Conservation (phyloP, 768 basidiomycete species). For the Agaricus blazei region DNA sequence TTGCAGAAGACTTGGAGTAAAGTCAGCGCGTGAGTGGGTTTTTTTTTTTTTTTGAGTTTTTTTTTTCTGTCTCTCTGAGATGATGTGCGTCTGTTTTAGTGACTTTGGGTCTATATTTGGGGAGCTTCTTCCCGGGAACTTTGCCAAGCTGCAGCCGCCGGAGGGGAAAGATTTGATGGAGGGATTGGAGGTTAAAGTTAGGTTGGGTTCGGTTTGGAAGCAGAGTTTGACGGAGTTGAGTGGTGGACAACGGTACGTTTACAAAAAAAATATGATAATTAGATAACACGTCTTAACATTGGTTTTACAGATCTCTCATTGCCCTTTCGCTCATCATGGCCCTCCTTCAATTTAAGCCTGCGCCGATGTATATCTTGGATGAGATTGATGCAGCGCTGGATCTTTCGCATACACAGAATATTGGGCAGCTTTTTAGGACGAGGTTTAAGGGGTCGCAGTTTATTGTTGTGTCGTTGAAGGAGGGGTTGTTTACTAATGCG, state of each 20-base stretch:
- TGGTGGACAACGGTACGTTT: slow-evolving; percentile 86
- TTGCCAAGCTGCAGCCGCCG: slow-evolving; percentile 90
- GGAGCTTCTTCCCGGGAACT: slow-evolving; percentile 93
- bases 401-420: slow-evolving; percentile 94
- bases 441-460: slow-evolving; percentile 98
- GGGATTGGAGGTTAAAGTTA: slow-evolving; percentile 96
- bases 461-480: slow-evolving; percentile 95
- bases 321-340: slow-evolving; percentile 98
- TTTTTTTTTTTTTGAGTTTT: background rate
- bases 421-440: slow-evolving; percentile 95
- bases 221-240: slow-evolving; percentile 95
- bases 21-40: slow-evolving; percentile 72
- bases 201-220: slow-evolving; percentile 94
- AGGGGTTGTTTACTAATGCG: slow-evolving; percentile 95
- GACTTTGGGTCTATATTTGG: slow-evolving; percentile 97
- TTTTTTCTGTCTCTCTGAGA: background rate
- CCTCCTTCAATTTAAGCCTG: slow-evolving; percentile 97
- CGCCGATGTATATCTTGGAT: slow-evolving; percentile 98
- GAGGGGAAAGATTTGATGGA: slow-evolving; percentile 92
- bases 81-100: slow-evolving; percentile 32
- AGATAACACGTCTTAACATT: background rate
- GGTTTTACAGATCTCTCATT: slow-evolving; percentile 74
- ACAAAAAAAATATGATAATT: background rate
- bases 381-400: slow-evolving; percentile 98
- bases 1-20: slow-evolving; percentile 95